Base-by-base conservation (phyloP, 75 land plant species). In the Sequoia sempervirens region DNA sequence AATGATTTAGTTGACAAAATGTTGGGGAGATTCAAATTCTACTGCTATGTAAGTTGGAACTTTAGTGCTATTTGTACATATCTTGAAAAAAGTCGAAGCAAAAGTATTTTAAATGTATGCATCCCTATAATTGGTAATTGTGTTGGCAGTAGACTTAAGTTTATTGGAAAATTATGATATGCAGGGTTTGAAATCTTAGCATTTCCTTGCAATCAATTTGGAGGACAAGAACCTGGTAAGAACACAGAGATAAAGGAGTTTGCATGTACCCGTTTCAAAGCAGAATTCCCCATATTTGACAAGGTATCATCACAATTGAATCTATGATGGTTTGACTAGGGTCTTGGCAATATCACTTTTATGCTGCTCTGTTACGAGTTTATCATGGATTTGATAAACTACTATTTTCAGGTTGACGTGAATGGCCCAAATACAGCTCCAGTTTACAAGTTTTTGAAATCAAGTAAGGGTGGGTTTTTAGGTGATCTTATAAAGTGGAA, bases 121-220 rank as follows among this genome's bases (percentile, higher is more conserved):
- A 75, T 38, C n/a, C 20, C 34, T 18, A 17, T 75, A 38, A 75
- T 75, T 75, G 40, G 79, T 18, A 40, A 53, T 13, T 0, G 36
- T 34, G 36, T 34, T 34, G 36, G 36, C 36, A 34, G 36, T 34
- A 34, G 36, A 34, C 36, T 40, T 20, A 5, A 1, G 20, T 5
- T 75, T 75, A 18, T 18, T 26, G 47, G 80, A 5, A 45, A 45
- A 10, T 78, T 43, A 12, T 78, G 38, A 32, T 12, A 64, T 88
- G 80, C 87, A 96, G 98, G 98, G 47, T 88, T 96, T 83, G 98
- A 95, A 84, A 88, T 96, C 75, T 80, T 95, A 56, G 97, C 98
- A 82, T 95, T 95, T 34, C 97, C 96, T 54, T 94, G 96, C 89
- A 95, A 95, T 80, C 97, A 95, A 79, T 94, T 95, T 87, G 97